phyloP scores from a whole-genome alignment of 768 basidiomycete species.

The Suillus hirtellus region DNA sequence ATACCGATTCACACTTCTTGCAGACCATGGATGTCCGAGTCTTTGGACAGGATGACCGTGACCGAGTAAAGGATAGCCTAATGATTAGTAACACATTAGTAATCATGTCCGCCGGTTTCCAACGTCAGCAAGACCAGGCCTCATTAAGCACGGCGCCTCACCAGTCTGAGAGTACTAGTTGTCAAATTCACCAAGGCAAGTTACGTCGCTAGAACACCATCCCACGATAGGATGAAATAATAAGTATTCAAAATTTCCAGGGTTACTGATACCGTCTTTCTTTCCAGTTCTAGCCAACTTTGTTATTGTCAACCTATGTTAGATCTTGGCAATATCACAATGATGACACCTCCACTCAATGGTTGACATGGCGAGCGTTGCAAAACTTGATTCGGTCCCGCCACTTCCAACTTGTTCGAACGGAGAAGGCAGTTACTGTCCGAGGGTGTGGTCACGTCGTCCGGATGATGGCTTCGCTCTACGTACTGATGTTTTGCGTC shows the following conservation, averaged over 20 bases:
- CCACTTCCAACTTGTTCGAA: conserved; percentile 29
- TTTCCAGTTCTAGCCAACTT: conserved; percentile 25
- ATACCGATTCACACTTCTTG: conserved; percentile 79
- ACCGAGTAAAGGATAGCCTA: not conserved
- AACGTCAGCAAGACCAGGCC: too few relatives aligned
- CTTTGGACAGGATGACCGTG: conserved; percentile 8
- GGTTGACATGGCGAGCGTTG: conserved; percentile 37
- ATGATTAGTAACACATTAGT: conserved; percentile 5
- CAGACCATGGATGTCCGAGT: conserved; percentile 64
- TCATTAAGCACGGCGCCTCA: too few relatives aligned
- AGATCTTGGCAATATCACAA: conserved; percentile 21
- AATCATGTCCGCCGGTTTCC: not conserved
- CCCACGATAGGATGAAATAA: conserved; percentile 8
- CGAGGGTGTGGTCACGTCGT: conserved; percentile 23
- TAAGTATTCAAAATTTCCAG: conserved; percentile 6
- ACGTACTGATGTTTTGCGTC: conserved; percentile 29
- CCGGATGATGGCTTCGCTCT: conserved; percentile 22
- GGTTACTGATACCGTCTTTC: not conserved
- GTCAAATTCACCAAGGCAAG: conserved; percentile 11
- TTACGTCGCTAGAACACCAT: not conserved
- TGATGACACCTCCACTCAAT: conserved; percentile 22
- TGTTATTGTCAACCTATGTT: conserved; percentile 27
- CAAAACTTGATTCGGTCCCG: conserved; percentile 34
- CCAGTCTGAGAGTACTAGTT: conserved; percentile 7
- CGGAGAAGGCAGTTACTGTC: conserved; percentile 24